Evolutionary conservation across 2,329 filamentous ascomycete species (phyloP).

Genomic region (Periconia digitata): DNA sequence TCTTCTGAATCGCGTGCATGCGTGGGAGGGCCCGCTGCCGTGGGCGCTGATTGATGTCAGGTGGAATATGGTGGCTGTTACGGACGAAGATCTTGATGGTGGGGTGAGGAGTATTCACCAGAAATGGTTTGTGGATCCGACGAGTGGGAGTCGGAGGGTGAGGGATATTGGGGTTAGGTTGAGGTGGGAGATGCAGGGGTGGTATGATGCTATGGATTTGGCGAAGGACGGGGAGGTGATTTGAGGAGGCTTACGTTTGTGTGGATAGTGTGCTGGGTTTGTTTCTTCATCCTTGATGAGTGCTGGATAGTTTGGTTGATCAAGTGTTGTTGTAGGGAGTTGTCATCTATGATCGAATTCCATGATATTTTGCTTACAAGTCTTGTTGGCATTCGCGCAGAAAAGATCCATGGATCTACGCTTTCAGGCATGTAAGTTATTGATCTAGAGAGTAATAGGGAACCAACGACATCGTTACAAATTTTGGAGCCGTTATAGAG

Average conservation of each 20-base stretch:
- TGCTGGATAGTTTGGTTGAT: too few relatives aligned
- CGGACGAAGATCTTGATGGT: slow-evolving; percentile 26
- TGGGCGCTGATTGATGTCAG: slow-evolving; percentile 39
- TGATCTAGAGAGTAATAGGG: too few relatives aligned
- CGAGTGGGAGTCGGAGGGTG: neutral
- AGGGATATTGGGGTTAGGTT: neutral
- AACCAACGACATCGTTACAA: too few relatives aligned
- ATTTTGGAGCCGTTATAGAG: too few relatives aligned
- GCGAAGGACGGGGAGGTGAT: neutral
- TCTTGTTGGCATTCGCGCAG: too few relatives aligned
- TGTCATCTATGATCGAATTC: too few relatives aligned
- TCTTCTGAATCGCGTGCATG: slow-evolving; percentile 47
- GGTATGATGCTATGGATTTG: slow-evolving; percentile 3
- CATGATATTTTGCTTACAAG: too few relatives aligned
- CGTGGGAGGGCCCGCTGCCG: slow-evolving; percentile 44
- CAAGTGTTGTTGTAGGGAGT: too few relatives aligned
- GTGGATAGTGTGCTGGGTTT: too few relatives aligned
- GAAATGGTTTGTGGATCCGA: slow-evolving; percentile 33
- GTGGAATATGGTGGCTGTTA: slow-evolving; percentile 44
- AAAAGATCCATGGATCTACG: too few relatives aligned
- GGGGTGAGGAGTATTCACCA: slow-evolving; percentile 41
- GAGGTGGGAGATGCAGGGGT: slow-evolving; percentile 7
- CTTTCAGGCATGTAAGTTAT: too few relatives aligned
- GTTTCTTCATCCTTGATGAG: too few relatives aligned
- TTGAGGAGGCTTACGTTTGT: neutral